Evolutionary conservation across 371 early-diverging fungal genomes (phyloP).

Genomic region (Lichtheimia ornata): DNA sequence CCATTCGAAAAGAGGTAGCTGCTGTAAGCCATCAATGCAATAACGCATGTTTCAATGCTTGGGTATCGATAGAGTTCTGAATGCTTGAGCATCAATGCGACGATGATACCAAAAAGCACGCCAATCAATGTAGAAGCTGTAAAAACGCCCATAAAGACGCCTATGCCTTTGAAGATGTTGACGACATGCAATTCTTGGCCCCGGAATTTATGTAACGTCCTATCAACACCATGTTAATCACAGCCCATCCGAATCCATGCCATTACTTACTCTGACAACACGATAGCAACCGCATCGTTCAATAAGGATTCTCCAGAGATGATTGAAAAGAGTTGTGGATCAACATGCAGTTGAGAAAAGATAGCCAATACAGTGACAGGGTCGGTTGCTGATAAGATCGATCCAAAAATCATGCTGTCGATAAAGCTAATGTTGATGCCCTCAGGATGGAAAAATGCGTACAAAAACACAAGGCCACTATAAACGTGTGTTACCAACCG

Average conservation of each 20-base stretch:
- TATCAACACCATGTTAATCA: slow-evolving; percentile 15
- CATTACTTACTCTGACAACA: slow-evolving; percentile 76
- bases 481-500: not conserved
- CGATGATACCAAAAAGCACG: slow-evolving; percentile 70
- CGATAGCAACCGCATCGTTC: slow-evolving; percentile 95
- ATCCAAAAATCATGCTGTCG: slow-evolving; percentile 91
- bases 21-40: slow-evolving; percentile 85
- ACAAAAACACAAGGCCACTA: slow-evolving; percentile 68
- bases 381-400: slow-evolving; percentile 94
- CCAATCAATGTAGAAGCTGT: slow-evolving; percentile 84
- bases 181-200: slow-evolving; percentile 74
- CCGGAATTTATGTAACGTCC: slow-evolving; percentile 79
- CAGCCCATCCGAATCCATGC: not conserved
- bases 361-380: slow-evolving; percentile 94
- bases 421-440: slow-evolving; percentile 68
- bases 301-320: slow-evolving; percentile 94
- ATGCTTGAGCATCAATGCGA: slow-evolving; percentile 81
- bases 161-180: slow-evolving; percentile 73
- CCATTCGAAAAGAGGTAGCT: slow-evolving; percentile 91
- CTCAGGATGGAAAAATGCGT: slow-evolving; percentile 73
- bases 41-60: slow-evolving; percentile 81
- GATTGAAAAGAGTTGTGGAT: slow-evolving; percentile 89
- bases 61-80: slow-evolving; percentile 77
- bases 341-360: slow-evolving; percentile 89
- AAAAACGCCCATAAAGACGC: slow-evolving; percentile 80